These are phyloP conservation scores for Chlamydomonas schloesseri DNA, from an alignment of 139 green algal species.

Conservation along the genomic window DNA sequence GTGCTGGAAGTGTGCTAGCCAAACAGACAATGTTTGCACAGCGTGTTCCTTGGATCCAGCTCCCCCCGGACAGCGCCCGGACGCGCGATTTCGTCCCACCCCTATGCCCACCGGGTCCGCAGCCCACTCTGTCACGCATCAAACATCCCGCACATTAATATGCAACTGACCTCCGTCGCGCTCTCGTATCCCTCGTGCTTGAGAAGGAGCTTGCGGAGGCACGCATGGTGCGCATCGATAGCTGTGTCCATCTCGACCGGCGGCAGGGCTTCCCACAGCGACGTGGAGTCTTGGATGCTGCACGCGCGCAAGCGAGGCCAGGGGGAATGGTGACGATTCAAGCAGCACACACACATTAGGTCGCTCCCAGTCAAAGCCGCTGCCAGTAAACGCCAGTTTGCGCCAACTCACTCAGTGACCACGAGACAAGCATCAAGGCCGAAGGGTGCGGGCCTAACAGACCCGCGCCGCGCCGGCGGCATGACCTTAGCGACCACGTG, in stretches of 20 bases:
- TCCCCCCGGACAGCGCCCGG: too few species aligned
- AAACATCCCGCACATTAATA: too few species aligned
- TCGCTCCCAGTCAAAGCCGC: too few species aligned
- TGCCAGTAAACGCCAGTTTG: too few species aligned
- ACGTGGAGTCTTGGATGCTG: conserved; percentile 33
- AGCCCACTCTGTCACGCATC: too few species aligned
- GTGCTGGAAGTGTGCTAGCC: too few species aligned
- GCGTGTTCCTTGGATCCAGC: too few species aligned
- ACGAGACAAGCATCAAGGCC: neutral
- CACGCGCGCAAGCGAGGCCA: neutral
- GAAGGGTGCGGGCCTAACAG: neutral
- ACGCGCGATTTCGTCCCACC: too few species aligned
- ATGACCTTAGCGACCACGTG: neutral
- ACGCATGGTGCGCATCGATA: conserved; percentile 9
- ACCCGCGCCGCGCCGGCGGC: neutral
- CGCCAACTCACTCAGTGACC: conserved; percentile 18
- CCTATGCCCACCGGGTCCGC: too few species aligned
- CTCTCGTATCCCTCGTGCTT: conserved; percentile 25
- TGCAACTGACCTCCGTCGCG: conserved; percentile 5
- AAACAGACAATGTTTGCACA: neutral
- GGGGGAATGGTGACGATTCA: too few species aligned
- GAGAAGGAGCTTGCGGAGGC: conserved; percentile 1
- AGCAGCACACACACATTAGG: too few species aligned
- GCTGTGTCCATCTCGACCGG: conserved; percentile 1
- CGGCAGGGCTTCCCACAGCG: conserved; percentile 38